Conservation (phyloP, 306 rosid species). For the Acacia acuminata region DNA sequence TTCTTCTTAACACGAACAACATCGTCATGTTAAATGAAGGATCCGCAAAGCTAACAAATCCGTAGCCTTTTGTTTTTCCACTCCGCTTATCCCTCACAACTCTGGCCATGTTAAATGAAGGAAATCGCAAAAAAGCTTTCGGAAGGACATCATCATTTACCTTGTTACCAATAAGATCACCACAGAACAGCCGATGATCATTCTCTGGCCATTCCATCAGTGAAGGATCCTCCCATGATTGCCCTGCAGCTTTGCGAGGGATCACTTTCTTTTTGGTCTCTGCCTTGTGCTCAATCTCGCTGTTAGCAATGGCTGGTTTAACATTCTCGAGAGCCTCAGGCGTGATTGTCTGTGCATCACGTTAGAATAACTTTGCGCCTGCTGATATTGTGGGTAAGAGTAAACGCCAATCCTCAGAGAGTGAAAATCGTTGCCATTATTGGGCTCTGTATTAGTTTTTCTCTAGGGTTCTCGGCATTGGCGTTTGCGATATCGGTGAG, state of each 20-base stretch:
- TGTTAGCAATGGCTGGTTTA: conserved; percentile 84
- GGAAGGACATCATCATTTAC: conserved; percentile 87
- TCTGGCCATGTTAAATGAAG: conserved; percentile 83
- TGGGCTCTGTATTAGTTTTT: too few relatives aligned
- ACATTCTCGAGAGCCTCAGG: conserved; percentile 87
- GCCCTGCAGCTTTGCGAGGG: conserved; percentile 87
- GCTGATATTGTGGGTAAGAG: too few relatives aligned
- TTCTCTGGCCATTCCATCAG: conserved; percentile 91
- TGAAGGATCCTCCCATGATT: conserved; percentile 84
- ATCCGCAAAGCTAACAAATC: conserved; percentile 93
- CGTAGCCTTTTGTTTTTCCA: conserved; percentile 97
- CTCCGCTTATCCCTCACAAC: conserved; percentile 97
- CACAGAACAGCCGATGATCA: conserved; percentile 79
- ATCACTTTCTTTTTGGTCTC: conserved; percentile 73
- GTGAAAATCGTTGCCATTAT: too few relatives aligned
- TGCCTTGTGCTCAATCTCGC: conserved; percentile 85
- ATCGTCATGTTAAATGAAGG: conserved; percentile 31
- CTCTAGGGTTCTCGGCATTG: too few relatives aligned
- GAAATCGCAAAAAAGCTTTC: conserved; percentile 76
- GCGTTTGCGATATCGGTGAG: too few relatives aligned
- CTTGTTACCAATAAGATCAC: conserved; percentile 79
- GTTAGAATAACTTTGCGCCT: too few relatives aligned
- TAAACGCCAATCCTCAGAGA: too few relatives aligned
- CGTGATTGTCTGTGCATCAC: too few relatives aligned
- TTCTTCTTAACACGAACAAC: too few relatives aligned